phyloP scores from a whole-genome alignment of 164 flowering plant genomes.

The Chloranthus sessilifolius region DNA sequence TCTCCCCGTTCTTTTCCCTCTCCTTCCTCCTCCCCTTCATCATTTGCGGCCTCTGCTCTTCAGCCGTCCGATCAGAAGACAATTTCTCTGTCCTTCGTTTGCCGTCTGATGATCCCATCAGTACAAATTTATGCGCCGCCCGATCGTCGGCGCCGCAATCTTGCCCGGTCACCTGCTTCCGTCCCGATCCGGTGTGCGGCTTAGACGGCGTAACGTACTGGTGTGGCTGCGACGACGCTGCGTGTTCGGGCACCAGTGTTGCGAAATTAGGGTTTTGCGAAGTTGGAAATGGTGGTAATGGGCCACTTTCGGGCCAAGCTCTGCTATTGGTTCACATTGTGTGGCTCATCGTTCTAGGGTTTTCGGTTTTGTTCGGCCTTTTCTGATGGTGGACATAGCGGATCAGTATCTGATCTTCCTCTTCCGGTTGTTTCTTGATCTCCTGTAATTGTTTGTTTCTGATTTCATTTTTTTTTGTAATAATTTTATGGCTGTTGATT shows the following conservation, averaged over 20 bases:
- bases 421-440: too few relatives aligned
- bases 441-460: too few relatives aligned
- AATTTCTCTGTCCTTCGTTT: conserved; percentile 7
- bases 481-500: too few relatives aligned
- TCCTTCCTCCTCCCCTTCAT: conserved; percentile 5
- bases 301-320: conserved; percentile 46
- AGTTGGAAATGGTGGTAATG: conserved; percentile 44
- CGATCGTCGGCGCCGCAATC: conserved; percentile 19
- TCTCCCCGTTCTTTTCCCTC: not conserved
- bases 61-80: conserved; percentile 5
- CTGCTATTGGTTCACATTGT: conserved; percentile 55
- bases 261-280: conserved; percentile 55
- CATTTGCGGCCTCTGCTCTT: conserved; percentile 3
- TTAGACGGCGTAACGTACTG: conserved; percentile 64
- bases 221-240: conserved; percentile 68
- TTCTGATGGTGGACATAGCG: too few relatives aligned
- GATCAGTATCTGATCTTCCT: too few relatives aligned
- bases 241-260: conserved; percentile 45
- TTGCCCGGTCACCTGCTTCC: conserved; percentile 58
- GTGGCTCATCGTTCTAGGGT: conserved; percentile 56
- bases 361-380: conserved; percentile 46
- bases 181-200: conserved; percentile 68
- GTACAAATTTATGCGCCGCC: conserved; percentile 16
- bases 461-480: too few relatives aligned
- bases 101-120: conserved; percentile 11